These are phyloP conservation scores for Chlorella ohadii DNA, from an alignment of 139 green algal species.

Conservation along the genomic window DNA sequence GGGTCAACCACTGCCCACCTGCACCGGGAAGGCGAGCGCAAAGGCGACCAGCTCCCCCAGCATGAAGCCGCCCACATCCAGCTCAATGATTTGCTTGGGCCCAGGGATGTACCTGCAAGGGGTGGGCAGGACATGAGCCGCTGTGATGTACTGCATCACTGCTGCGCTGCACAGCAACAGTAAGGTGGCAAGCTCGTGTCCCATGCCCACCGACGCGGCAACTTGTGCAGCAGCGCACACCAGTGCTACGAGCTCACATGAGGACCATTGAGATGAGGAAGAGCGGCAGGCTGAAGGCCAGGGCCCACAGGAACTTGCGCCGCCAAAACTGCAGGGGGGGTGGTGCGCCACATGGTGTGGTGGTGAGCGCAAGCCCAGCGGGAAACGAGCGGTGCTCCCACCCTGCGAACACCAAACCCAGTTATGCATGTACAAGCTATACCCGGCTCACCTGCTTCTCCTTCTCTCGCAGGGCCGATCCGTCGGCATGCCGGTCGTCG, in stretches of 20 bases:
- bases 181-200: no score
- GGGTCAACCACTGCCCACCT: no score
- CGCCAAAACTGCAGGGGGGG: constrained; percentile 49
- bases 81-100: neutral
- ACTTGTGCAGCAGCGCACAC: no score
- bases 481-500: constrained; percentile 1
- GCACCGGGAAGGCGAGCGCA: constrained; percentile 84
- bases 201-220: no score
- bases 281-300: constrained; percentile 85
- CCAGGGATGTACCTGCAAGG: constrained; percentile 13
- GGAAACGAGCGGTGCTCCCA: neutral
- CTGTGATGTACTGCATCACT: no score
- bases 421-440: no score
- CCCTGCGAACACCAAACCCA: neutral
- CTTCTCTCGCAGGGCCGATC: constrained; percentile 13
- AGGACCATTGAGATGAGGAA: constrained; percentile 67
- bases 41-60: constrained; percentile 84
- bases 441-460: constrained; percentile 36
- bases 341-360: neutral
- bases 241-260: constrained; percentile 14
- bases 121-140: neutral
- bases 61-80: constrained; percentile 71
- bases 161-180: no score
- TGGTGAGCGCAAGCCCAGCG: no score
- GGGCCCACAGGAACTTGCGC: constrained; percentile 48